Conservation (phyloP, 768 basidiomycete genomes). For the Myochromella boudieri region DNA sequence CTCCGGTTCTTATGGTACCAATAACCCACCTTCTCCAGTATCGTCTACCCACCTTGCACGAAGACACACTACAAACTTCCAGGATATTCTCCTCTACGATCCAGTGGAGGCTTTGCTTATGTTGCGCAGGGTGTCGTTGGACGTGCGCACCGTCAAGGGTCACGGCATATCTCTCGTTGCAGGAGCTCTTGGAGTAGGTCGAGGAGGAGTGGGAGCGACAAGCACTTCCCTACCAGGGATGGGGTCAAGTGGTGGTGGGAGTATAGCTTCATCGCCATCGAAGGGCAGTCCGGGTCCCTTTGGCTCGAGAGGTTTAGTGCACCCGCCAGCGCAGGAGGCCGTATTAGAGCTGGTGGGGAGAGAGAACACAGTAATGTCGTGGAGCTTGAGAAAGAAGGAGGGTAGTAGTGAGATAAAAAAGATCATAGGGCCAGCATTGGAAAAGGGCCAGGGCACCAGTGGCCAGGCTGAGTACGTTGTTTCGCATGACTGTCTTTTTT, state of each 20-base stretch:
- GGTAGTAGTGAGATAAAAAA: slow-evolving; percentile 55
- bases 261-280: slow-evolving; percentile 32
- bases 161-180: slow-evolving; percentile 25
- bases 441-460: neutral
- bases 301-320: neutral
- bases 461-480: slow-evolving; percentile 35
- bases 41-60: slow-evolving; percentile 24
- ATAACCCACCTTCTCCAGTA: slow-evolving; percentile 21
- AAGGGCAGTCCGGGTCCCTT: slow-evolving; percentile 10
- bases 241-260: slow-evolving; percentile 41
- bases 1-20: slow-evolving; percentile 22
- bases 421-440: slow-evolving; percentile 10
- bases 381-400: slow-evolving; percentile 57
- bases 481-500: slow-evolving; percentile 6
- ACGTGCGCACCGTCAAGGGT: slow-evolving; percentile 29
- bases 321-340: slow-evolving; percentile 16
- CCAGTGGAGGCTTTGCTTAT: slow-evolving; percentile 54
- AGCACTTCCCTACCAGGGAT: slow-evolving; percentile 63
- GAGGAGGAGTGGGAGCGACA: slow-evolving; percentile 34
- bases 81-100: slow-evolving; percentile 72
- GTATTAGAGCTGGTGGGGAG: slow-evolving; percentile 35
- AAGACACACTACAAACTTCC: slow-evolving; percentile 45
- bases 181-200: slow-evolving; percentile 28
- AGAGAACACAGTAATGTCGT: slow-evolving; percentile 55
- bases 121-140: slow-evolving; percentile 52